Percentiles rank a stretch among this genome's conserved stretches.
Conservation (phyloP, 2,329 filamentous ascomycete species). For the Monosporascus sp. region DNA sequence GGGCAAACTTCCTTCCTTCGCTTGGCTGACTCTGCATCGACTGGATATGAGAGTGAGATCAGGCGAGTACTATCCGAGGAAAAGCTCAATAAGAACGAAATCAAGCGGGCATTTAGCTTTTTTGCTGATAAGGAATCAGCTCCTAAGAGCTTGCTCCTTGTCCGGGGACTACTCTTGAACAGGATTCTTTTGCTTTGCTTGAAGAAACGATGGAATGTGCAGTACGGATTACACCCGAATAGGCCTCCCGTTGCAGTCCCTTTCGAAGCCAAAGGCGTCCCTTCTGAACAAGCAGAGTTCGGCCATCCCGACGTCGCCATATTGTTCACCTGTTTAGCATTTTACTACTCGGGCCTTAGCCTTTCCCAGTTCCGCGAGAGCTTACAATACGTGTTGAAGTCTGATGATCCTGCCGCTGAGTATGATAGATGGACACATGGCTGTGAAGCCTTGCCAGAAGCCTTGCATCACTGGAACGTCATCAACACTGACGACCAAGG, state of each 20-base stretch:
- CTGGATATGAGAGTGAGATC: conserved; percentile 2
- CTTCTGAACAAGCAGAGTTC: conserved; percentile 58
- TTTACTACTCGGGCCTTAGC: conserved; percentile 59
- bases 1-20: conserved; percentile 22
- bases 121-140: conserved; percentile 28
- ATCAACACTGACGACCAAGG: conserved; percentile 55
- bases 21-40: conserved; percentile 2
- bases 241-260: conserved; percentile 62
- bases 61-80: conserved; percentile 17
- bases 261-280: conserved; percentile 60
- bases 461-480: conserved; percentile 44
- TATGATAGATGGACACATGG: conserved; percentile 47
- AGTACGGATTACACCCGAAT: conserved; percentile 52
- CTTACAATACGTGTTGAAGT: conserved; percentile 45
- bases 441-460: conserved; percentile 33
- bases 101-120: conserved; percentile 15
- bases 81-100: conserved; percentile 12
- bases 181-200: conserved; percentile 54
- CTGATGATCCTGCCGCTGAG: conserved; percentile 50
- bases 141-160: conserved; percentile 41
- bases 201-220: conserved; percentile 63
- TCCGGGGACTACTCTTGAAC: conserved; percentile 60
- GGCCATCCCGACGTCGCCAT: conserved; percentile 65
- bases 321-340: conserved; percentile 58
- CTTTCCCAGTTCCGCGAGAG: conserved; percentile 41